These are phyloP conservation scores for Paramecium sonneborni DNA, from an alignment of 73 alveolate genomes.

Conservation along the genomic window DNA sequence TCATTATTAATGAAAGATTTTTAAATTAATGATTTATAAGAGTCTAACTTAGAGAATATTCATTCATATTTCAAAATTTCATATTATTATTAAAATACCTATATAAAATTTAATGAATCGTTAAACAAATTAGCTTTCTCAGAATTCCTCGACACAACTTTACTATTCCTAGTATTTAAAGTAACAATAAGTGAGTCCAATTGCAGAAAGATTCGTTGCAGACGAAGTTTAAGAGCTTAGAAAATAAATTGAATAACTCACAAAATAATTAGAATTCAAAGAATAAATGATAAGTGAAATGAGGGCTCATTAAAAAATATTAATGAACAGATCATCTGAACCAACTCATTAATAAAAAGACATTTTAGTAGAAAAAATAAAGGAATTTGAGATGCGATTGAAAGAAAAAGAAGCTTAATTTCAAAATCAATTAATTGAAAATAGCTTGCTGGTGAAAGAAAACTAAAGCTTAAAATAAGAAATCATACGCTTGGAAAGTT, in stretches of 20 bases:
- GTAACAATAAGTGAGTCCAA: neutral
- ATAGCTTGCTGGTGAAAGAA: neutral
- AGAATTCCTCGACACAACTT: neutral
- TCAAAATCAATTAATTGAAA: neutral
- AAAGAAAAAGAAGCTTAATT: neutral
- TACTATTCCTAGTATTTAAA: conserved; percentile 6
- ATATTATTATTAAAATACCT: neutral
- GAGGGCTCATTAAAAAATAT: neutral
- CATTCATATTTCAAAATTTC: no score
- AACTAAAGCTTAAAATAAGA: neutral
- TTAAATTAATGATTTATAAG: no score
- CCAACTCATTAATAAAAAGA: neutral
- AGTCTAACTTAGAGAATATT: no score
- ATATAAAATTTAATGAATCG: conserved; percentile 27
- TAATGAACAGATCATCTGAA: neutral
- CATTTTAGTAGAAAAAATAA: neutral
- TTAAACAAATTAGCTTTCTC: neutral
- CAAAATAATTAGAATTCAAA: neutral
- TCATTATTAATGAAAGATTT: no score
- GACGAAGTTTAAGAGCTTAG: neutral
- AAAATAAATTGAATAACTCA: neutral
- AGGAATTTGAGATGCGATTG: neutral
- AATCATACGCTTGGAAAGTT: neutral
- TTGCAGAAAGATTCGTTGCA: neutral
- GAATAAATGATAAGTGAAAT: conserved; percentile 7